These are phyloP conservation scores for Kondoa subrosea DNA, from an alignment of 768 basidiomycete genomes.

Conservation along the genomic window DNA sequence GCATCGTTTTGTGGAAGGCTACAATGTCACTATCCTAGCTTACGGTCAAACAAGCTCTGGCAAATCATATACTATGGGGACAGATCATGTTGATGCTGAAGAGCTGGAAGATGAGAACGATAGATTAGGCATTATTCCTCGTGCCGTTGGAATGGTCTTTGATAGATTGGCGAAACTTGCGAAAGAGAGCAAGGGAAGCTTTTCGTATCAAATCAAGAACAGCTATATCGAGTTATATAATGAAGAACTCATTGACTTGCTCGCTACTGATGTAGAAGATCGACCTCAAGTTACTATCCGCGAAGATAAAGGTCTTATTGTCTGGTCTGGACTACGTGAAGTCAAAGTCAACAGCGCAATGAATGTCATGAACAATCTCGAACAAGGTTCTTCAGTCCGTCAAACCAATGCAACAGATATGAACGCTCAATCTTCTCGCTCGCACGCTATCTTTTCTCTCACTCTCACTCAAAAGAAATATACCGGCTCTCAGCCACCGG, in stretches of 20 bases:
- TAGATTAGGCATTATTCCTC: constrained; percentile 79
- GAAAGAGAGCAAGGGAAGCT: constrained; percentile 27
- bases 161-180: constrained; percentile 55
- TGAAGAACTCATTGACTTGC: constrained; percentile 91
- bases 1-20: constrained; percentile 28
- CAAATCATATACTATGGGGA: constrained; percentile 97
- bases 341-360: constrained; percentile 61
- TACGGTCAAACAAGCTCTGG: constrained; percentile 42
- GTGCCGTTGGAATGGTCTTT: constrained; percentile 81
- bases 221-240: constrained; percentile 98
- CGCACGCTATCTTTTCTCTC: constrained; percentile 96
- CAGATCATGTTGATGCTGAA: constrained; percentile 43
- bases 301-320: constrained; percentile 92
- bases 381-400: constrained; percentile 72
- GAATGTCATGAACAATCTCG: constrained; percentile 86
- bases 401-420: constrained; percentile 95
- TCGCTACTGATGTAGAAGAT: constrained; percentile 47
- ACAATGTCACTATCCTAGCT: constrained; percentile 87
- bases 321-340: constrained; percentile 91
- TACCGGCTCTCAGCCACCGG: constrained; percentile 48
- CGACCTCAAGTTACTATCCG: constrained; percentile 82
- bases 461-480: constrained; percentile 82
- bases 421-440: constrained; percentile 95
- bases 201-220: constrained; percentile 51
- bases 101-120: constrained; percentile 9